Conservation (phyloP, 192 early-diverging fungal genomes). For the Umbelopsis vinacea region DNA sequence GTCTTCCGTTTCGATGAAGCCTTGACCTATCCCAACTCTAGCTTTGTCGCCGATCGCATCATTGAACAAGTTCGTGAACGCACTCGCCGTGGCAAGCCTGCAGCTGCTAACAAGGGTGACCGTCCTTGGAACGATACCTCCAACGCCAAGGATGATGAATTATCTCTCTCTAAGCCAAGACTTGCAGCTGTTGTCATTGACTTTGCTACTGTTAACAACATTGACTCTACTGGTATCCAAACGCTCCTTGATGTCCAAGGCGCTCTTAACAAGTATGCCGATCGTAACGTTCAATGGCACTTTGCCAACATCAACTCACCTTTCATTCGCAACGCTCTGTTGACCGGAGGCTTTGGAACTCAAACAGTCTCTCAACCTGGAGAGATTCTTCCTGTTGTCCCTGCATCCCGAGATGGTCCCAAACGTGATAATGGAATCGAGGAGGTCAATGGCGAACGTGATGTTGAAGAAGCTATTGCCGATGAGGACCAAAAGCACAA, state of each 20-base stretch:
- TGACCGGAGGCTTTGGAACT: constrained; percentile 30
- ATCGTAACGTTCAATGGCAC: constrained; percentile 32
- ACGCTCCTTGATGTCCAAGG: constrained; percentile 65
- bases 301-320: constrained; percentile 34
- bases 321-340: constrained; percentile 18
- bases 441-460: background rate
- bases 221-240: constrained; percentile 85
- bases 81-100: constrained; percentile 25
- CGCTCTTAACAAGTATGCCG: constrained; percentile 29
- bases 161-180: constrained; percentile 38
- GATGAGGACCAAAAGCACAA: background rate
- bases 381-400: constrained; percentile 39
- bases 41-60: constrained; percentile 60
- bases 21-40: constrained; percentile 73
- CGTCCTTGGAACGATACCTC: constrained; percentile 38
- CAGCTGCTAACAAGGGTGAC: constrained; percentile 31
- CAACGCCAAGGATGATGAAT: constrained; percentile 41
- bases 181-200: constrained; percentile 83
- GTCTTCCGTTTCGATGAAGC: constrained; percentile 72
- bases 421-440: background rate
- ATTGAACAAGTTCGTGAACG: constrained; percentile 38
- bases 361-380: background rate
- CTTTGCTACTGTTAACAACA: constrained; percentile 72
- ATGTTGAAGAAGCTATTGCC: constrained; percentile 19
- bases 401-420: constrained; percentile 35